Base-by-base conservation (phyloP, 345 rosid genomes). In the Citrus maxima region DNA sequence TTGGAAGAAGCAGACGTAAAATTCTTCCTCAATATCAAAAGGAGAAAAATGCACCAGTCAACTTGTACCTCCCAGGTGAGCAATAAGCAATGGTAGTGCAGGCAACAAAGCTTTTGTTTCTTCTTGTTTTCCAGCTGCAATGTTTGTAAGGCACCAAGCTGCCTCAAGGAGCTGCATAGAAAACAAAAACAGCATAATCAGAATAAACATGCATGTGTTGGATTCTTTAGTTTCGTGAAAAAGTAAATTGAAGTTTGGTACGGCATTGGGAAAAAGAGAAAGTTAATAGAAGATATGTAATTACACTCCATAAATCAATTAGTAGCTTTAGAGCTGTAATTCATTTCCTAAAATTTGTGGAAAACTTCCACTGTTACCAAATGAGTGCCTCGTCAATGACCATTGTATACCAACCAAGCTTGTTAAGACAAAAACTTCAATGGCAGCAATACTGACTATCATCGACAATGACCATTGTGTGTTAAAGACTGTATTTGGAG, bases 91-190 rank as follows among this genome's bases (percentile, higher is more conserved):
- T 0, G 98, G 98, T 79, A 96, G 80, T 12, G 95, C 93, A 82
- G 98, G 95, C 82, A 93, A 77, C 63, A 96, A 79, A 74, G 98
- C 90, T 80, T 90, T 94, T 70, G 98, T 94, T 88, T 96, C 98
- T 78, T 94, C 99, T 30, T 93, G 93, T 83, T 89, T 87, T 83
- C 99, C 99, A 37, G 98, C 97, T 30, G 99, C 99, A 12, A 96
- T 96, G 77, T 96, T 96, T 75, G 98, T 96, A 46, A 96, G 98
- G 83, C 99, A 93, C 98, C 98, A 94, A 64, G 98, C 97, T 73
- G 98, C 90, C 91, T 94, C 98, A 76, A 96, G 94, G 84, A 96
- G 91, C 98, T 96, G 95, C 81, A 83, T 40, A 32, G 74, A 46
- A 67, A 46, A 35, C n/a, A 82, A 35, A 79, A 22, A 2, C 4